phyloP scores from a whole-genome alignment of 257 asterid species.

The Fraxinus cuspidata region DNA sequence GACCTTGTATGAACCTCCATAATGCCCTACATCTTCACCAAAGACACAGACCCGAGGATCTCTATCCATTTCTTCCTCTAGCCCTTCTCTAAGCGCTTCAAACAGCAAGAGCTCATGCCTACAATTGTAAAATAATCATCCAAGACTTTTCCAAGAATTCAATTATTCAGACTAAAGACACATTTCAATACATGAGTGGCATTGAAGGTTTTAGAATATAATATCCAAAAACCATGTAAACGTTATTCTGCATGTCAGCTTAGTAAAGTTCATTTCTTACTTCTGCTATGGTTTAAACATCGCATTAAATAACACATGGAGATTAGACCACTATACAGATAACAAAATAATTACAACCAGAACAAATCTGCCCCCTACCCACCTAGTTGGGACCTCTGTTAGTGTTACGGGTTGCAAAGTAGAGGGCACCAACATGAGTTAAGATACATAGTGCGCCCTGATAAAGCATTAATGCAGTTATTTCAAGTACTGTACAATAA shows the following conservation, averaged over 20 bases:
- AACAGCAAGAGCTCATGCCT: conserved; percentile 40
- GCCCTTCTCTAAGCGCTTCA: conserved; percentile 41
- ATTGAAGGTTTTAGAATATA: background rate
- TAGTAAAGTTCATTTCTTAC: background rate
- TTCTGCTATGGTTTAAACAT: background rate
- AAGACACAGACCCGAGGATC: conserved; percentile 39
- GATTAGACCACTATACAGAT: background rate
- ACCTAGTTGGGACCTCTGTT: background rate
- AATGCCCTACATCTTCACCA: conserved; percentile 42
- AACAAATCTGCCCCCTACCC: background rate
- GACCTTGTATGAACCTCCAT: conserved; percentile 43
- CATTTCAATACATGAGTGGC: background rate
- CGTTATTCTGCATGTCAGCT: background rate
- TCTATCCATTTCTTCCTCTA: conserved; percentile 41
- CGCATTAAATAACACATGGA: background rate
- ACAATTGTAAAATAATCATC: too few relatives aligned
- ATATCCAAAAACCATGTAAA: background rate
- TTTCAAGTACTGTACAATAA: background rate
- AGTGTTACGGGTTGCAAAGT: background rate
- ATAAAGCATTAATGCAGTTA: too few relatives aligned
- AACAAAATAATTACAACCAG: background rate
- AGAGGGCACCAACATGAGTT: background rate
- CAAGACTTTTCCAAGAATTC: background rate
- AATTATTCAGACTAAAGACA: background rate
- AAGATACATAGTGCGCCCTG: background rate